phyloP scores from a whole-genome alignment of 257 asterid genomes.

The Parsonsia alboflavescens region DNA sequence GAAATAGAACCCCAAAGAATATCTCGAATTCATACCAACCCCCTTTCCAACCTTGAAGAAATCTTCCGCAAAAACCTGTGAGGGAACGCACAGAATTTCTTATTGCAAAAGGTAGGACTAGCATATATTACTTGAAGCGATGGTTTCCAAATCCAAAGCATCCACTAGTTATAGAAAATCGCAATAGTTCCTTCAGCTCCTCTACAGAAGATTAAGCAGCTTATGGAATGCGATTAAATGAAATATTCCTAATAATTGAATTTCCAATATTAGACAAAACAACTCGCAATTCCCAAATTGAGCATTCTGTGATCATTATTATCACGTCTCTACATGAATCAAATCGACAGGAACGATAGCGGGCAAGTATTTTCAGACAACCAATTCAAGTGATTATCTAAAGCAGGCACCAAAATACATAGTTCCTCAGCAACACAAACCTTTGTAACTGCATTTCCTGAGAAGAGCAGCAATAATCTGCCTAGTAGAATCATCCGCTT shows the following conservation, averaged over 20 bases:
- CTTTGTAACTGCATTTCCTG: conserved; percentile 92
- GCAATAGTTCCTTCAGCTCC: background rate
- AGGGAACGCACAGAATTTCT: background rate
- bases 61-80: background rate
- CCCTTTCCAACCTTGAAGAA: background rate
- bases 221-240: background rate
- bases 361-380: background rate
- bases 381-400: background rate
- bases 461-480: conserved; percentile 93
- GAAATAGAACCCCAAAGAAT: too few relatives aligned
- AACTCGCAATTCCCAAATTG: background rate
- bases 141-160: background rate
- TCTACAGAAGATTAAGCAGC: background rate
- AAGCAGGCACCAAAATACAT: background rate
- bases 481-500: conserved; percentile 92
- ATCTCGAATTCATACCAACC: too few relatives aligned
- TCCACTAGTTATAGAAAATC: background rate
- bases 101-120: background rate
- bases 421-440: conserved; percentile 30
- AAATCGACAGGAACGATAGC: background rate
- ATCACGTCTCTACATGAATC: background rate
- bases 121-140: background rate
- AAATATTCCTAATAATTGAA: background rate
- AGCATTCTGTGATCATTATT: background rate
- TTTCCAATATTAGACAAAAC: background rate